Conservation (phyloP, 257 asterid species). For the Solanum appendiculatum region DNA sequence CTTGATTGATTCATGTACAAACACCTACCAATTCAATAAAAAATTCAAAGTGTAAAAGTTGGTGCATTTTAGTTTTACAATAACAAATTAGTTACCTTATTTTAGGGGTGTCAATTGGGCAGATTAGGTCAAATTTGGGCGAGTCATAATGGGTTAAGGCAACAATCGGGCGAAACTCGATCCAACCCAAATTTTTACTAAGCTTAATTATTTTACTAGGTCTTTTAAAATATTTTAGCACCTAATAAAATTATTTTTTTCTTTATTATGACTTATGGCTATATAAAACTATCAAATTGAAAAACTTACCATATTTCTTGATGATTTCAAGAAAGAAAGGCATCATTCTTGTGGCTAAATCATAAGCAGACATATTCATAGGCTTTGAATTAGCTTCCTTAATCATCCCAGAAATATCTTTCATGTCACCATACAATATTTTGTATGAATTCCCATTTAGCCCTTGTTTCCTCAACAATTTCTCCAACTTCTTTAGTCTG, state of each 20-base stretch:
- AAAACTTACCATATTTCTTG: conserved; percentile 5
- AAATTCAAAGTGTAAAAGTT: neutral
- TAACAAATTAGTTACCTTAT: neutral
- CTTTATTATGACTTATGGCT: too few species aligned
- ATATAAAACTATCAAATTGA: too few species aligned
- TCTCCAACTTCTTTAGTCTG: conserved; percentile 6
- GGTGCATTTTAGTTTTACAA: neutral
- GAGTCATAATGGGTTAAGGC: too few species aligned
- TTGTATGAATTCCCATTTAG: conserved; percentile 24
- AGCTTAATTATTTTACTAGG: too few species aligned
- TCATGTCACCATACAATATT: conserved; percentile 3
- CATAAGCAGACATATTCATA: neutral
- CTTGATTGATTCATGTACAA: neutral
- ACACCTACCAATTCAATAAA: neutral
- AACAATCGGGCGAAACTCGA: too few species aligned
- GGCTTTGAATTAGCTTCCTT: conserved; percentile 4
- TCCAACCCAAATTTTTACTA: too few species aligned
- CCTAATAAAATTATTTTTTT: too few species aligned
- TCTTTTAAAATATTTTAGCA: too few species aligned
- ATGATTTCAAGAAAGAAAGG: neutral
- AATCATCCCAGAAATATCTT: neutral
- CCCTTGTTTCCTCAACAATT: conserved; percentile 10
- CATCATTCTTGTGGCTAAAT: neutral
- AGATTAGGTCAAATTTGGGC: too few species aligned
- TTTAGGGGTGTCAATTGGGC: too few species aligned